A percentile compares a stretch with the other conserved stretches of the same genome.
Evolutionary conservation across 2,329 filamentous ascomycete genomes (phyloP).

Genomic region (Passalora sequoiae): DNA sequence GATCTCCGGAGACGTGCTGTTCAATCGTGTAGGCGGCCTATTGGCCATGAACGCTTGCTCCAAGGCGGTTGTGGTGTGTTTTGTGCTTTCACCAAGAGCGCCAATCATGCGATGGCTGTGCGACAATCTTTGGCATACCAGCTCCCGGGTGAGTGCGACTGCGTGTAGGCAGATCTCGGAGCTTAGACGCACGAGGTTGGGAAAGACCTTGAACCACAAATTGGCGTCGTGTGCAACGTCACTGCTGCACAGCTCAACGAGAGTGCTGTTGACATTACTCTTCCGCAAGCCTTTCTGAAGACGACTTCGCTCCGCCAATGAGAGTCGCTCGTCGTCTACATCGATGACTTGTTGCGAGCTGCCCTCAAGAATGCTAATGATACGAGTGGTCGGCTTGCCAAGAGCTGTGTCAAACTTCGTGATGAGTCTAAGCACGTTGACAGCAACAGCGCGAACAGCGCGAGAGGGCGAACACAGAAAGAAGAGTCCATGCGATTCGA

Average conservation of each 20-base stretch:
- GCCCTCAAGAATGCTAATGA: conserved; percentile 88
- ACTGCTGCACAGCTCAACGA: conserved; percentile 92
- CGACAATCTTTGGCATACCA: conserved; percentile 84
- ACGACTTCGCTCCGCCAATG: conserved; percentile 85
- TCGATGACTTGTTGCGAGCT: conserved; percentile 85
- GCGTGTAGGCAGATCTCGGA: conserved; percentile 89
- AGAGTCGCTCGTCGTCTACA: conserved; percentile 84
- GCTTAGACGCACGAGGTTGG: conserved; percentile 84
- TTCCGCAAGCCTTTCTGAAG: conserved; percentile 85
- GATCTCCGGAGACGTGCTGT: conserved; percentile 72
- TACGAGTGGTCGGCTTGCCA: conserved; percentile 66
- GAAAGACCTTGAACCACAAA: conserved; percentile 96
- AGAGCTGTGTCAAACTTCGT: conserved; percentile 89
- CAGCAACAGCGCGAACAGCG: conserved; percentile 80
- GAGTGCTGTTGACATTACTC: conserved; percentile 73
- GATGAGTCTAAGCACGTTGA: conserved; percentile 85
- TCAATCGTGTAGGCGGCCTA: conserved; percentile 38
- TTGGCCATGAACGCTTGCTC: conserved; percentile 47
- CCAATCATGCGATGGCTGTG: conserved; percentile 88
- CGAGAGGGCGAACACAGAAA: conserved; percentile 95
- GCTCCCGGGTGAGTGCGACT: conserved; percentile 81
- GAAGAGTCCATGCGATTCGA: conserved; percentile 93
- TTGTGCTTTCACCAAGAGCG: conserved; percentile 64
- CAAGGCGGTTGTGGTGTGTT: conserved; percentile 52
- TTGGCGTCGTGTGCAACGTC: conserved; percentile 92